Conservation (phyloP, 306 rosid species). For the Fragaria ananassa region DNA sequence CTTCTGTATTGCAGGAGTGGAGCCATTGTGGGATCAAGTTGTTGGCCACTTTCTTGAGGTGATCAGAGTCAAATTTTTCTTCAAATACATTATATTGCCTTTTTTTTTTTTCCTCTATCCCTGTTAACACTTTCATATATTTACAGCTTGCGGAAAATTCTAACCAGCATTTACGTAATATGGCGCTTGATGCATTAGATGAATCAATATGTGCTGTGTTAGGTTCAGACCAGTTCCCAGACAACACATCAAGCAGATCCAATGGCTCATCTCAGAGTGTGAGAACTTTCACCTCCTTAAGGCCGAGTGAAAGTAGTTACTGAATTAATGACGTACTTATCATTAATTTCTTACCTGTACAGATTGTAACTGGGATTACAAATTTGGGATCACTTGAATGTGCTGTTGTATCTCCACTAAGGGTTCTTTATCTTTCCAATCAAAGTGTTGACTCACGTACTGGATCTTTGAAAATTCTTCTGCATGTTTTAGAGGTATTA, state of each 20-base stretch:
- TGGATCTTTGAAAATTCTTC: slow-evolving; percentile 93
- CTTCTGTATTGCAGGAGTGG: slow-evolving; percentile 55
- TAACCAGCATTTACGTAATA: slow-evolving; percentile 73
- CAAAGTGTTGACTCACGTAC: slow-evolving; percentile 66
- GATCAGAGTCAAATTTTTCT: slow-evolving; percentile 21
- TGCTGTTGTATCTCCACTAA: slow-evolving; percentile 74
- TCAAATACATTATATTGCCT: slow-evolving; percentile 18
- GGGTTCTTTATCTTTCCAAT: slow-evolving; percentile 78
- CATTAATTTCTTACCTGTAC: slow-evolving; percentile 18
- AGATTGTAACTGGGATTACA: slow-evolving; percentile 49
- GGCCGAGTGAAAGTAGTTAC: slow-evolving; percentile 21
- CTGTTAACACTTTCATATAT: slow-evolving; percentile 17
- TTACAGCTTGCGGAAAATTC: slow-evolving; percentile 89
- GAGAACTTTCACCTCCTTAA: slow-evolving; percentile 40
- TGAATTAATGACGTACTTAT: slow-evolving; percentile 16
- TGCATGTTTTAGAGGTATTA: slow-evolving; percentile 90
- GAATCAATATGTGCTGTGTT: slow-evolving; percentile 90
- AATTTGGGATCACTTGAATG: slow-evolving; percentile 77
- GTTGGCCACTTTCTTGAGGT: slow-evolving; percentile 93
- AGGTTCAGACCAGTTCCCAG: slow-evolving; percentile 69
- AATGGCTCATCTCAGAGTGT: slow-evolving; percentile 50
- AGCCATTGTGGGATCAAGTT: slow-evolving; percentile 93
- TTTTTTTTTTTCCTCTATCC: slow-evolving; percentile 26
- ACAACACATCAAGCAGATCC: slow-evolving; percentile 42
- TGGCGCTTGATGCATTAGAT: slow-evolving; percentile 92